Base-by-base conservation (phyloP, 2,329 filamentous ascomycete genomes). In the Neoarthrinium moseri region DNA sequence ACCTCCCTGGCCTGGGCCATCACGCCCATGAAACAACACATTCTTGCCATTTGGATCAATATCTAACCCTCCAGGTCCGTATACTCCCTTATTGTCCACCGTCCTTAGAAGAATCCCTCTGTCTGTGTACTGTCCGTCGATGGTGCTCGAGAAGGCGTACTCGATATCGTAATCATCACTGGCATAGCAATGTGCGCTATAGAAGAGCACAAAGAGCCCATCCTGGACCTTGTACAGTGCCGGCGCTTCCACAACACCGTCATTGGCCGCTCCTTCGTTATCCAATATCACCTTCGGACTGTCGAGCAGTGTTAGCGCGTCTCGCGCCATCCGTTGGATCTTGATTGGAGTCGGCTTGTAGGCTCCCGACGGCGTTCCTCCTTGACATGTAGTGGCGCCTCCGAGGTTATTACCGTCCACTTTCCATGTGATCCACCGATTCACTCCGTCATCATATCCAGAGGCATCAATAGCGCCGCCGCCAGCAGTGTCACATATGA, bases 141-240 rank as follows among this genome's bases (percentile, higher is more conserved):
- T 60, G 2, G 56, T 62, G 46, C 48, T 56, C 13, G 59, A 61
- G 41, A 57, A 62, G 4, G 60, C 60, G 43, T 62, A 62, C 41
- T 63, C 59, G 51, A 62, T 56, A 13, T 62, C 60, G 46, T 62
- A 63, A 51, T 63, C 59, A 43, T 63, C 60, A 47, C 55, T 62
- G 1, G 55, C 52, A 48, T 60, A 63, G 53, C 60, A 63, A 44
- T 63, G 58, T 12, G 59, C 55, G 47, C 59, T 61, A 47, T 62
- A 63, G 49, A 63, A 62, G 10, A 63, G 49, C 33, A 62, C 51
- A 24, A 49, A 63, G 26, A 51, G 52, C 3, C 57, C 60, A 24
- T 53, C 37, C 5, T 38, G 48, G 18, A 61, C 55, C 54, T 59
- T 54, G 39, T 61, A 62, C 32, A 63, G 49, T 6, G 56, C 34